phyloP scores from a whole-genome alignment of 2,329 filamentous ascomycete species.

The Capronia epimyces region DNA sequence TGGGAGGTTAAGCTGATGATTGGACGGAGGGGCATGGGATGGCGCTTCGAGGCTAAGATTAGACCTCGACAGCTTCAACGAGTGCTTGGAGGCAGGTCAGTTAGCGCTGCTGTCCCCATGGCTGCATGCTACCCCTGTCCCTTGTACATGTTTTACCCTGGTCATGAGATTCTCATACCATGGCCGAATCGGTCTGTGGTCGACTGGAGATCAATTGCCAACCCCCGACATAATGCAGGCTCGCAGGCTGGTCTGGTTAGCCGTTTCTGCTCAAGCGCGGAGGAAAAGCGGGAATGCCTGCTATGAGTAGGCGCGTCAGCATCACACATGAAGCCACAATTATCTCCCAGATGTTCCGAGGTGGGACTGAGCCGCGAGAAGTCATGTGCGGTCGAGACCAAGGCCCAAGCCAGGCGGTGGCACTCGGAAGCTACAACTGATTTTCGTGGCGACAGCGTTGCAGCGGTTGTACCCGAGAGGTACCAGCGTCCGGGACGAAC shows the following conservation, averaged over 20 bases:
- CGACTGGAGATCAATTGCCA: conserved; percentile 1
- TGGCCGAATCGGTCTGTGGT: background rate
- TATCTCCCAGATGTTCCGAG: background rate
- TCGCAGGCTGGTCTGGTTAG: background rate
- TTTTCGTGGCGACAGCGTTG: conserved; percentile 4
- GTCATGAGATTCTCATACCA: conserved; percentile 2
- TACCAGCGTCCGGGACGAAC: conserved; percentile 12
- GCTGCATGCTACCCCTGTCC: conserved; percentile 13
- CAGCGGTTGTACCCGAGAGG: conserved; percentile 9
- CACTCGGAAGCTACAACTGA: conserved; percentile 10
- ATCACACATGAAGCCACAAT: background rate
- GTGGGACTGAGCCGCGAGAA: background rate
- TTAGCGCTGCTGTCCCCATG: conserved; percentile 18
- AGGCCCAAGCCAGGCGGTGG: background rate
- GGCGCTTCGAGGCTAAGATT: conserved; percentile 26
- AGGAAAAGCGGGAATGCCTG: background rate
- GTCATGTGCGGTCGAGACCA: conserved; percentile 13
- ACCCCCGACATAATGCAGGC: background rate
- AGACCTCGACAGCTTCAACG: conserved; percentile 18
- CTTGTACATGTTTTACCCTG: background rate
- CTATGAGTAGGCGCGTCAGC: background rate
- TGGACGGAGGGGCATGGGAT: conserved; percentile 13
- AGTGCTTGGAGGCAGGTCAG: conserved; percentile 15
- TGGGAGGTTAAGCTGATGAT: conserved; percentile 13
- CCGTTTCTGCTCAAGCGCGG: background rate